Conservation (phyloP, 352 stramenopile genomes). For the Phytophthora europaea region DNA sequence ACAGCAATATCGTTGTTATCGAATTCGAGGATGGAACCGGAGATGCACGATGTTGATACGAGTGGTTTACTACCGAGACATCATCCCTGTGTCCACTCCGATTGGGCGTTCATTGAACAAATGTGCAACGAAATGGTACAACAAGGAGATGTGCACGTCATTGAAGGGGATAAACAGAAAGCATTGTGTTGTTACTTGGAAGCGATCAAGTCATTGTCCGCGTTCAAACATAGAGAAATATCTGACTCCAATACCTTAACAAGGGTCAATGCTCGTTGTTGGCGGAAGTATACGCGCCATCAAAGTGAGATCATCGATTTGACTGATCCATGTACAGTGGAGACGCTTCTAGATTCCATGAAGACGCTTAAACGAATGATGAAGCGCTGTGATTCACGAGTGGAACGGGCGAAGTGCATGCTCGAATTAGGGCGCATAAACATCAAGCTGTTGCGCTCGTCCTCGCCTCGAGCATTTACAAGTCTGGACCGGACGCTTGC, state of each 20-base stretch:
- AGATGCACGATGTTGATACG: neutral
- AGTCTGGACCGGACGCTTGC: constrained; percentile 37
- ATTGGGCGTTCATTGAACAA: constrained; percentile 50
- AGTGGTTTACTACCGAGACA: neutral
- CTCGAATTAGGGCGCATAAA: constrained; percentile 58
- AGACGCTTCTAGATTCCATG: constrained; percentile 51
- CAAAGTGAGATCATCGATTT: constrained; percentile 37
- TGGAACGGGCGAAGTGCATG: constrained; percentile 65
- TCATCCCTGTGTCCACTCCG: constrained; percentile 28
- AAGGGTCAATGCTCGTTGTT: constrained; percentile 48
- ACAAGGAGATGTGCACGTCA: constrained; percentile 40
- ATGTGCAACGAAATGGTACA: constrained; percentile 61
- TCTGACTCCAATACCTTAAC: constrained; percentile 18
- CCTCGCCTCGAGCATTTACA: constrained; percentile 47
- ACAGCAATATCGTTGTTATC: constrained; percentile 52
- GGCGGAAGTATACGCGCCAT: constrained; percentile 57
- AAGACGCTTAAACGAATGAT: constrained; percentile 56
- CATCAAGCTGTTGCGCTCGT: constrained; percentile 49
- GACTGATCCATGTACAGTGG: constrained; percentile 30
- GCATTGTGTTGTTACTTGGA: constrained; percentile 37
- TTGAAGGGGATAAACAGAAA: constrained; percentile 30
- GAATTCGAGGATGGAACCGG: neutral
- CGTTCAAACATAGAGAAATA: neutral
- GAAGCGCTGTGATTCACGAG: constrained; percentile 44
- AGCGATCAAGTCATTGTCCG: constrained; percentile 31